A percentile compares a stretch with the other conserved stretches of the same genome.
Conservation (phyloP, 1,284 basidiomycete genomes). For the Ustilago hordei region DNA sequence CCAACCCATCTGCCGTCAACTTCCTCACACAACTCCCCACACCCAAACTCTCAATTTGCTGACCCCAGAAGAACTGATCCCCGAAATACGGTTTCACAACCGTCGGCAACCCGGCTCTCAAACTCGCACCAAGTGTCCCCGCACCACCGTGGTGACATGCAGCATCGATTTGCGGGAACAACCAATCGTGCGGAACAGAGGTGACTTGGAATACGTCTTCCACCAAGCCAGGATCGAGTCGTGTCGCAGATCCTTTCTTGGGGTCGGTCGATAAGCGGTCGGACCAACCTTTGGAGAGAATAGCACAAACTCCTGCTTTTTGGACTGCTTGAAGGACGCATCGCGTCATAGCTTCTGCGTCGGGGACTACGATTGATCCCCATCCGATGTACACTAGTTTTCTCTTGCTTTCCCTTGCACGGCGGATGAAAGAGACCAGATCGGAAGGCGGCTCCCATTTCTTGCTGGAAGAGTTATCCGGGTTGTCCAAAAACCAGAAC, state of each 20-base stretch:
- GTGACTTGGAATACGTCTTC: slow-evolving; percentile 79
- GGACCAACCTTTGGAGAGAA: slow-evolving; percentile 97
- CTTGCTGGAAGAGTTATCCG: slow-evolving; percentile 81
- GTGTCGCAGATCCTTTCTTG: slow-evolving; percentile 40
- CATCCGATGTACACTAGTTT: slow-evolving; percentile 98
- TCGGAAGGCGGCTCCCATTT: slow-evolving; percentile 85
- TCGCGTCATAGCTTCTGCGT: slow-evolving; percentile 89
- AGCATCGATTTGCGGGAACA: slow-evolving; percentile 92
- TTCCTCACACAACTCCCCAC: slow-evolving; percentile 87
- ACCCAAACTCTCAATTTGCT: slow-evolving; percentile 87
- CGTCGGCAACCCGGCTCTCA: slow-evolving; percentile 91
- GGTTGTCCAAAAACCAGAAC: slow-evolving; percentile 73
- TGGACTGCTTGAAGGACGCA: slow-evolving; percentile 88
- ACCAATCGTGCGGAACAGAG: slow-evolving; percentile 95
- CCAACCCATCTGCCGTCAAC: slow-evolving; percentile 81
- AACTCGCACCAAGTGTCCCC: slow-evolving; percentile 91
- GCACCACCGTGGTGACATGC: slow-evolving; percentile 97
- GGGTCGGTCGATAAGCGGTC: slow-evolving; percentile 75
- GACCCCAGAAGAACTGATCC: slow-evolving; percentile 96
- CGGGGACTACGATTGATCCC: slow-evolving; percentile 96
- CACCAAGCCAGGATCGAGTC: slow-evolving; percentile 75
- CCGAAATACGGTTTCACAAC: slow-evolving; percentile 98
- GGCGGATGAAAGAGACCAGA: slow-evolving; percentile 83
- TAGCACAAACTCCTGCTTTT: slow-evolving; percentile 83
- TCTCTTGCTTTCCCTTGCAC: slow-evolving; percentile 79